Percentiles rank a stretch among this genome's conserved stretches.
phyloP scores from a whole-genome alignment of 176 grass and related monocot species.

The Guadua angustifolia region DNA sequence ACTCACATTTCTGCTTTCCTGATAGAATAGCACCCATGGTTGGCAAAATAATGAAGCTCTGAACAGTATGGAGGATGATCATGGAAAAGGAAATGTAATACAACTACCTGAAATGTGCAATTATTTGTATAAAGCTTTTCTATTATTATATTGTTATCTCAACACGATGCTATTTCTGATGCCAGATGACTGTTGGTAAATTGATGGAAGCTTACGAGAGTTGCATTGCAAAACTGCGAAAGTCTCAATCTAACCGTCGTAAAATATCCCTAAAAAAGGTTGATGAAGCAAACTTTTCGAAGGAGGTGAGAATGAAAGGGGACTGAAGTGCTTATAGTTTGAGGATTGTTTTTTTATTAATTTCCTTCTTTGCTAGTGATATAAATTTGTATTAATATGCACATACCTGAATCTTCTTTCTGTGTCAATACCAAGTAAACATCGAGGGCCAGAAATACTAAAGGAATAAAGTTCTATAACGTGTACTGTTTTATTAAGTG shows the following conservation, averaged over 20 bases:
- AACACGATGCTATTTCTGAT: constrained; percentile 30
- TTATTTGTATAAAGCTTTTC: constrained; percentile 18
- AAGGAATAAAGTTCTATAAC: not conserved
- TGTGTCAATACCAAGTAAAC: not conserved
- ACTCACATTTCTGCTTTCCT: constrained; percentile 50
- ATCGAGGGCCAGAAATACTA: not conserved
- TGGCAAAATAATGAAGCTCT: constrained; percentile 53
- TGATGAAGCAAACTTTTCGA: constrained; percentile 73
- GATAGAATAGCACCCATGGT: constrained; percentile 66
- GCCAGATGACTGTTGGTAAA: constrained; percentile 82
- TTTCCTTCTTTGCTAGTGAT: constrained; percentile 31
- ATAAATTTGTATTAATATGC: not conserved
- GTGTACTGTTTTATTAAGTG: not conserved
- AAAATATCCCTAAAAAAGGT: constrained; percentile 78
- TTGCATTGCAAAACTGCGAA: constrained; percentile 69
- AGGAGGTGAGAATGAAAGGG: constrained; percentile 39
- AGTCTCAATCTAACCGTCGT: constrained; percentile 70
- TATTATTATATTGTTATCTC: constrained; percentile 9
- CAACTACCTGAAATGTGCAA: not conserved
- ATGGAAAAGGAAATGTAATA: constrained; percentile 84
- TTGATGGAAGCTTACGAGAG: constrained; percentile 81
- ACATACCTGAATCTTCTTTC: not conserved
- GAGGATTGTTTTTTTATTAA: constrained; percentile 15
- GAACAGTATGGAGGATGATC: constrained; percentile 38
- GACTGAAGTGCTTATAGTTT: constrained; percentile 13